Evolutionary conservation across 1,284 basidiomycete species (phyloP).

Genomic region (Bondarzewia mesenterica): DNA sequence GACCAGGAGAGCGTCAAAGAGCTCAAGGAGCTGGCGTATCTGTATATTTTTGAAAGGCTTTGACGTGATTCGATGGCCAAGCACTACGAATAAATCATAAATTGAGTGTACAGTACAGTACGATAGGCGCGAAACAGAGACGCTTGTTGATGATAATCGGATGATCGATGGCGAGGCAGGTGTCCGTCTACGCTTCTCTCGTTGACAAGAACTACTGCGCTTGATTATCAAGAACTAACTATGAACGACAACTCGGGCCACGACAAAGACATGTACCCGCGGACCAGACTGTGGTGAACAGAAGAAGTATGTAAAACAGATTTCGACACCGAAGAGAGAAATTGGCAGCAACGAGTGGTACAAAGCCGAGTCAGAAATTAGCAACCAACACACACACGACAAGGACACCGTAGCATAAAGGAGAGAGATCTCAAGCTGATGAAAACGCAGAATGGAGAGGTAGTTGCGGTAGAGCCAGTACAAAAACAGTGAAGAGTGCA

Average conservation of each 20-base stretch:
- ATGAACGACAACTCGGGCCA: no score
- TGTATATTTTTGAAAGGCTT: constrained; percentile 79
- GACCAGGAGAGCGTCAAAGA: constrained; percentile 66
- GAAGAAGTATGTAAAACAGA: background rate
- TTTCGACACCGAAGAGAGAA: background rate
- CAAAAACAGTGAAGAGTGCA: background rate
- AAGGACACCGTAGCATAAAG: background rate
- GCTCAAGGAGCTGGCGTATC: constrained; percentile 77
- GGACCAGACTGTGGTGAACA: no score
- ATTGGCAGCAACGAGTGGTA: background rate
- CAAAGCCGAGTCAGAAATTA: background rate
- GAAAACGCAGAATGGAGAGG: background rate
- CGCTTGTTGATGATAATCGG: no score
- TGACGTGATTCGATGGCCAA: background rate
- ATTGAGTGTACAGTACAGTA: no score
- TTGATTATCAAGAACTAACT: background rate
- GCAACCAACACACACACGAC: background rate
- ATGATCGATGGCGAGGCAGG: background rate
- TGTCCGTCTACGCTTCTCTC: no score
- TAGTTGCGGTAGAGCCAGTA: background rate
- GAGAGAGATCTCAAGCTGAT: background rate
- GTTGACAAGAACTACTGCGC: no score
- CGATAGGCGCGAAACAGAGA: no score
- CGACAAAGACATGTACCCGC: no score
- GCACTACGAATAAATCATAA: no score